phyloP scores from a whole-genome alignment of 2,329 filamentous ascomycete genomes.

The Aphanoascus verrucosus region DNA sequence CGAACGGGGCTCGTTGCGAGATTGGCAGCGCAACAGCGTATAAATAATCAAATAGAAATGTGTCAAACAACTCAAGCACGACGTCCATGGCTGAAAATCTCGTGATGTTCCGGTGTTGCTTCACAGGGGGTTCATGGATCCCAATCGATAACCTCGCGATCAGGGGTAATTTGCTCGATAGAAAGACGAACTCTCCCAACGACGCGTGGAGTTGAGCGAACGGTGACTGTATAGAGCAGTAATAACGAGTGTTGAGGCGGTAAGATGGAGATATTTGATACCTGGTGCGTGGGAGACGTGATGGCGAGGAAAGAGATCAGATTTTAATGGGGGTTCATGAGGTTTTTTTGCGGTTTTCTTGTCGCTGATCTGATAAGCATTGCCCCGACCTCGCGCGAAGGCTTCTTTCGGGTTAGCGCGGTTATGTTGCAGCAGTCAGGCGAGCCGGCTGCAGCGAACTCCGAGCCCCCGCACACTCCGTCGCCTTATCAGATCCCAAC shows the following conservation, averaged over 20 bases:
- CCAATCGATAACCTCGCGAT: neutral
- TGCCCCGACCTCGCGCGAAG: neutral
- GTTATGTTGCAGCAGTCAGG: neutral
- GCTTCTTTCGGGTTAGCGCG: slow-evolving; percentile 4
- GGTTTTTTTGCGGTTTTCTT: neutral
- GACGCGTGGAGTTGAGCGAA: neutral
- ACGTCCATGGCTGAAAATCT: slow-evolving; percentile 60
- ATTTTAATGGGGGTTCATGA: neutral
- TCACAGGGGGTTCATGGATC: slow-evolving; percentile 4
- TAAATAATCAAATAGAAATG: slow-evolving; percentile 65
- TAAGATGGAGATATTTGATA: neutral
- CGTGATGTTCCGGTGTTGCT: neutral
- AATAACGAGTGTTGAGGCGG: neutral
- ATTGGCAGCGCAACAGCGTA: slow-evolving; percentile 64
- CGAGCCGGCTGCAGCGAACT: slow-evolving; percentile 2
- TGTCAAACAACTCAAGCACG: slow-evolving; percentile 75
- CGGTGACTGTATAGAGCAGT: neutral
- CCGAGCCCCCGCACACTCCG: neutral
- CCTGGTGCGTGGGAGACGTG: neutral
- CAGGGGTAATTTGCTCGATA: neutral
- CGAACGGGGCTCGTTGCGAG: slow-evolving; percentile 32
- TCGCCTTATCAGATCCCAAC: neutral
- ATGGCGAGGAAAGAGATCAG: neutral
- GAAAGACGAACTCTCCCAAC: neutral
- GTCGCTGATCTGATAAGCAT: slow-evolving; percentile 9